Conservation (phyloP, 352 stramenopile species). For the Pythium dissotocum region DNA sequence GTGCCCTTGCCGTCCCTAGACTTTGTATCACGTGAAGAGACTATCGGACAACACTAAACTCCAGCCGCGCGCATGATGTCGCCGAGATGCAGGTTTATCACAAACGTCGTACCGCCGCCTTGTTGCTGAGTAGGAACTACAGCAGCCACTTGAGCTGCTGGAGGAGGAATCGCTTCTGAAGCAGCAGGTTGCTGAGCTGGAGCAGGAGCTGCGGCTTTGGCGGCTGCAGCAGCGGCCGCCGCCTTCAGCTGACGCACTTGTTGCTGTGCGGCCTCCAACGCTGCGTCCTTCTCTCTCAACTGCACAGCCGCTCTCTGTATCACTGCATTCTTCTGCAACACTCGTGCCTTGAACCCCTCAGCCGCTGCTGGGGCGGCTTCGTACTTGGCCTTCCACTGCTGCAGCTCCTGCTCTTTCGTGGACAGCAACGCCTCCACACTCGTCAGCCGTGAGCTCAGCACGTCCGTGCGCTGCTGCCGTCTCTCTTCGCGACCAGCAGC, state of each 20-base stretch:
- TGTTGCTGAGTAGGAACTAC: background rate
- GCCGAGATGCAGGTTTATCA: background rate
- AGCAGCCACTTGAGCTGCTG: background rate
- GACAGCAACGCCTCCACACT: background rate
- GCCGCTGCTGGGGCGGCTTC: too few relatives aligned
- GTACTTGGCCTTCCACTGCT: background rate
- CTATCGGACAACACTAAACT: too few relatives aligned
- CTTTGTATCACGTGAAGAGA: too few relatives aligned
- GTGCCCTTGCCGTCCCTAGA: too few relatives aligned
- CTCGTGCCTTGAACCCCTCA: background rate
- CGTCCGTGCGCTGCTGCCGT: background rate
- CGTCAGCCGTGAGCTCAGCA: background rate
- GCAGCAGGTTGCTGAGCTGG: too few relatives aligned
- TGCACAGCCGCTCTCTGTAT: too few relatives aligned
- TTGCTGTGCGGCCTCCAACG: background rate
- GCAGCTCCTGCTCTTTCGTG: background rate
- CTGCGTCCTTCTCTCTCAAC: background rate
- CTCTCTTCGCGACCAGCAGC: background rate
- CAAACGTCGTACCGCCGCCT: background rate
- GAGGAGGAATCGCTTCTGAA: too few relatives aligned
- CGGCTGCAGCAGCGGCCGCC: too few relatives aligned
- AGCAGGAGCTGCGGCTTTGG: too few relatives aligned
- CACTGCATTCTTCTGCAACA: too few relatives aligned
- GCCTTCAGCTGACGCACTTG: background rate
- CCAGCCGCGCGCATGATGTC: too few relatives aligned